These are phyloP conservation scores for Leptographium flavum DNA, from an alignment of 2,329 filamentous ascomycete species.

Conservation along the genomic window DNA sequence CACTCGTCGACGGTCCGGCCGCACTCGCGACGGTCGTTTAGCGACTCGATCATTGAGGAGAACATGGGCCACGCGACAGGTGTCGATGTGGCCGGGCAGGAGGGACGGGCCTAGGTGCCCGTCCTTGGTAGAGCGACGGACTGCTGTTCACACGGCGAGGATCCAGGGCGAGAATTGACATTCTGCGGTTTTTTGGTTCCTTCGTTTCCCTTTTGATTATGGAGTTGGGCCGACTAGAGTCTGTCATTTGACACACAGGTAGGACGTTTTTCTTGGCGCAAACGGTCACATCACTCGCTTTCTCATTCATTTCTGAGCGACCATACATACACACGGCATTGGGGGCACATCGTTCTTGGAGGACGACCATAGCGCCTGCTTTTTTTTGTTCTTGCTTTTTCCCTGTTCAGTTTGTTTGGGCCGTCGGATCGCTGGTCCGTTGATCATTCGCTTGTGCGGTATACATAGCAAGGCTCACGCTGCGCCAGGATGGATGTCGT, in stretches of 20 bases:
- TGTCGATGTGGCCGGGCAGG: neutral
- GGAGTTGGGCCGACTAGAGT: too few species aligned
- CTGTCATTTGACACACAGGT: neutral
- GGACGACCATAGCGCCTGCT: neutral
- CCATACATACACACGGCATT: neutral
- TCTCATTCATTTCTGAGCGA: neutral
- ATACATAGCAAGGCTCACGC: neutral
- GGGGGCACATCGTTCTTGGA: neutral
- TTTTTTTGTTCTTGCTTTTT: neutral
- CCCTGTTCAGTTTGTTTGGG: too few species aligned
- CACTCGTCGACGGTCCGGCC: neutral
- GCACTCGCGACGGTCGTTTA: conserved; percentile 3
- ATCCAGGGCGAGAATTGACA: too few species aligned
- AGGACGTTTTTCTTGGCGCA: neutral
- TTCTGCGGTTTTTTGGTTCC: too few species aligned
- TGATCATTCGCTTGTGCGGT: neutral
- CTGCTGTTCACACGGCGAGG: too few species aligned
- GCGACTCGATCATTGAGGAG: conserved; percentile 4
- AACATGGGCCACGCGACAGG: conserved; percentile 1
- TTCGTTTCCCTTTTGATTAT: too few species aligned
- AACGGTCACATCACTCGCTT: neutral
- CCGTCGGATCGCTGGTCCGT: too few species aligned
- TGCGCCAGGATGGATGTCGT: neutral
- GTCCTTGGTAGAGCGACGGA: too few species aligned
- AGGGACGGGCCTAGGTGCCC: neutral